A percentile compares a stretch with the other conserved stretches of the same genome.
Conservation (phyloP, 768 basidiomycete genomes). For the Lactifluus pinguis region DNA sequence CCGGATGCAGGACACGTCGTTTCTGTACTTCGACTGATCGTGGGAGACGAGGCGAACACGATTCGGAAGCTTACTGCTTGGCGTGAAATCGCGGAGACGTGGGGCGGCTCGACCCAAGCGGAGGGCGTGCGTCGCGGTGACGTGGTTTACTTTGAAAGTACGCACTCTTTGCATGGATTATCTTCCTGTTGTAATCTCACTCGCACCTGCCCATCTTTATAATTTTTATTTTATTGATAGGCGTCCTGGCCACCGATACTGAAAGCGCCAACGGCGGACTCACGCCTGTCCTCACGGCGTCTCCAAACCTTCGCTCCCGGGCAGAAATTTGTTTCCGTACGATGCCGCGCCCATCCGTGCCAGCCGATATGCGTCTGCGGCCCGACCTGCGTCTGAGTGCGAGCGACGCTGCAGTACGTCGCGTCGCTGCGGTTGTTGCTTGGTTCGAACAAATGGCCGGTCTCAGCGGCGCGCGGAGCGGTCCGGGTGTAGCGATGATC, state of each 20-base stretch:
- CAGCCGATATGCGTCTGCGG: slow-evolving; percentile 45
- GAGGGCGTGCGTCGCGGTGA: slow-evolving; percentile 58
- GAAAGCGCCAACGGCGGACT: slow-evolving; percentile 19
- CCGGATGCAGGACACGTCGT: slow-evolving; percentile 62
- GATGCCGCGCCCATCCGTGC: slow-evolving; percentile 42
- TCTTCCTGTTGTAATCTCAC: too few species aligned
- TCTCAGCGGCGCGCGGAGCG: slow-evolving; percentile 24
- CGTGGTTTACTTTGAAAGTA: slow-evolving; percentile 61
- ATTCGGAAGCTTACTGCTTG: slow-evolving; percentile 71
- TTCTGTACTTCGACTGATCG: slow-evolving; percentile 55
- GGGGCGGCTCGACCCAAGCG: slow-evolving; percentile 46
- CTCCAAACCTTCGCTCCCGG: slow-evolving; percentile 52
- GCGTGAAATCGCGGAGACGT: slow-evolving; percentile 65
- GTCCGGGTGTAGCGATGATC: background rate
- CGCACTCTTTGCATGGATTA: slow-evolving; percentile 21
- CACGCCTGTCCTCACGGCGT: slow-evolving; percentile 42
- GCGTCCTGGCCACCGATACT: slow-evolving; percentile 44
- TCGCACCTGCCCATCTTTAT: background rate
- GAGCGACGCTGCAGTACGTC: slow-evolving; percentile 60
- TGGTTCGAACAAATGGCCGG: slow-evolving; percentile 78
- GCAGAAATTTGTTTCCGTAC: slow-evolving; percentile 71
- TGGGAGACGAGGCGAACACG: slow-evolving; percentile 62
- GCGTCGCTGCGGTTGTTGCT: slow-evolving; percentile 50
- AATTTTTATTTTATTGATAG: slow-evolving; percentile 31
- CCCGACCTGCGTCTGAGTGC: slow-evolving; percentile 66